Evolutionary conservation across 2,329 filamentous ascomycete species (phyloP).

Genomic region (Microdochium trichocladiopsis): DNA sequence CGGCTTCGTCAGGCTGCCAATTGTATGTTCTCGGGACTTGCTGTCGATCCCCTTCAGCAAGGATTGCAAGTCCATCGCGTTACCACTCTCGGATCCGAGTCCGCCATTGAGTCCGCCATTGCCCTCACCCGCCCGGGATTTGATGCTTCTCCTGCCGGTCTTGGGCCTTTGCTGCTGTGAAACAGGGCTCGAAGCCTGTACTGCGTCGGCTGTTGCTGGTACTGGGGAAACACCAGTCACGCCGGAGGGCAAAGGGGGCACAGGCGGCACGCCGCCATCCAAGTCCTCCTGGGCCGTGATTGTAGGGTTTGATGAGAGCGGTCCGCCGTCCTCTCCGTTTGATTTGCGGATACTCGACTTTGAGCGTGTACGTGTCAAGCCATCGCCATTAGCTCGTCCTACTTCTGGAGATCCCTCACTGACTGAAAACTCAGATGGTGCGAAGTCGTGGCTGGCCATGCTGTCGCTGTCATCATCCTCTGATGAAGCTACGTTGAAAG

Average conservation of each 20-base stretch:
- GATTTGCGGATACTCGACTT: slow-evolving; percentile 20
- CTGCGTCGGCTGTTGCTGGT: slow-evolving; percentile 12
- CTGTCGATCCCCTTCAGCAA: slow-evolving; percentile 25
- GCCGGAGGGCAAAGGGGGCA: slow-evolving; percentile 43
- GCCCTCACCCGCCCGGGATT: slow-evolving; percentile 15
- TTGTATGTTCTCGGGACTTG: slow-evolving; percentile 19
- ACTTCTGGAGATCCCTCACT: slow-evolving; percentile 31
- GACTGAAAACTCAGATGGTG: slow-evolving; percentile 60
- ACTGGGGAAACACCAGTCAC: slow-evolving; percentile 14
- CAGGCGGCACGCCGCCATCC: slow-evolving; percentile 43
- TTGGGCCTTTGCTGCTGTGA: slow-evolving; percentile 28
- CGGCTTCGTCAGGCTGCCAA: slow-evolving; percentile 22
- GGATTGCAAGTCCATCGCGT: slow-evolving; percentile 20
- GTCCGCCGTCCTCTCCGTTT: slow-evolving; percentile 15
- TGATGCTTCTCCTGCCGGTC: slow-evolving; percentile 14
- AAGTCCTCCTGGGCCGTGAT: slow-evolving; percentile 21
- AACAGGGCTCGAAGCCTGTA: slow-evolving; percentile 14
- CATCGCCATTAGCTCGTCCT: slow-evolving; percentile 7
- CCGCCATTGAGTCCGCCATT: slow-evolving; percentile 19
- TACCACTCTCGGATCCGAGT: slow-evolving; percentile 12
- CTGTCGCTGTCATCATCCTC: slow-evolving; percentile 54
- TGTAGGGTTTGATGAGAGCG: slow-evolving; percentile 18
- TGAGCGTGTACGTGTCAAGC: slow-evolving; percentile 12
- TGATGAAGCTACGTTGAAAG: slow-evolving; percentile 28
- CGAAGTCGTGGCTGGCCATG: slow-evolving; percentile 63